Evolutionary conservation across 2,329 filamentous ascomycete species (phyloP), one percentile per base, ranked within the genome.

Genomic region (Chlorencoelia australis): DNA sequence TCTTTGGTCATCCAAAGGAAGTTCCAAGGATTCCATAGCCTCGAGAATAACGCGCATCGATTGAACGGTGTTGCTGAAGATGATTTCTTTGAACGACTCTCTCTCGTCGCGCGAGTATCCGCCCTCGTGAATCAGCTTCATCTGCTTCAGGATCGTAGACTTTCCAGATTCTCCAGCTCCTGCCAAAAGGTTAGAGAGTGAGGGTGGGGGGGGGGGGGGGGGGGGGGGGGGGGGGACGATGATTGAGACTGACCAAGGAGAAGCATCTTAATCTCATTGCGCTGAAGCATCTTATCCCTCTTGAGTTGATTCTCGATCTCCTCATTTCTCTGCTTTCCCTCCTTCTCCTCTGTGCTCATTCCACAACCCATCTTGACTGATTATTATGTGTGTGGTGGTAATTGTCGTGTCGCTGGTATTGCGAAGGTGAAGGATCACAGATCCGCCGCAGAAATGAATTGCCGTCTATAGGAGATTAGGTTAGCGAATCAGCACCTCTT

Each of bases 221-320:
- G 42, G 20, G 3, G 4, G 18, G 21, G 11, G 17, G 4, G 16
- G 9, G 20, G 34, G 11, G 19, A 15, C 11, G 13, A 30, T 4
- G 17, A 9, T 22, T 5, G 16, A n/a, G 16, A 71, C 79, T 59
- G 75, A 95, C 91, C 91, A 57, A 98, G 80, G 57, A 98, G 75
- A 55, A 98, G 73, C 91, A 98, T 96, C 77, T 98, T 98, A 71
- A 98, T 98, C 68, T 98, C 91, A 55, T 98, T 98, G 57, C 89
- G 82, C 70, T 95, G 88, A 73, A 94, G 82, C 84, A 96, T 84
- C 68, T 94, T 93, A 61, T 98, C 91, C 63, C 86, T 77, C 77
- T 95, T 96, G 61, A 96, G 72, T 72, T 96, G 89, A 64, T 95
- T 96, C 69, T 98, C 91, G 59, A 98, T 98, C 78, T 96, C 89